Evolutionary conservation across 148 eudicot genomes (phyloP).

Genomic region (Rhododendron williamsianum): DNA sequence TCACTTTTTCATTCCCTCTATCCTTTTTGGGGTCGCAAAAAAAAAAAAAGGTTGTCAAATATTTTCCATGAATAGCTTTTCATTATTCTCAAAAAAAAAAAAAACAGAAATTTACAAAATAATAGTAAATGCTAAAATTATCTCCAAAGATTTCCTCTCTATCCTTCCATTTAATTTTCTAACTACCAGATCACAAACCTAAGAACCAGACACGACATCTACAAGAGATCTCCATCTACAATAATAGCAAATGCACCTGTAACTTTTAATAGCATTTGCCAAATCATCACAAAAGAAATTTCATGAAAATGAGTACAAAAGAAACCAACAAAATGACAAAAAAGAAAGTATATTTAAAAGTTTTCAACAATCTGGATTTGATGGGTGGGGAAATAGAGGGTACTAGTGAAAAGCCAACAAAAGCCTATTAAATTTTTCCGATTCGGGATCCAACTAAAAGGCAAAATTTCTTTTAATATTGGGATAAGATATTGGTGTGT

Average conservation of each 20-base stretch:
- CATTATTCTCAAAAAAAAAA: neutral
- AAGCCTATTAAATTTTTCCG: neutral
- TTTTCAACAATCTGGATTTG: neutral
- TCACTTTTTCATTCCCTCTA: neutral
- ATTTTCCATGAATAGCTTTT: neutral
- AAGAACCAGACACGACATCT: neutral
- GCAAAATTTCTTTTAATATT: neutral
- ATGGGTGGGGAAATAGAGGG: neutral
- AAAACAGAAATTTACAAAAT: neutral
- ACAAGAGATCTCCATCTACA: neutral
- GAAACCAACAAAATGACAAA: neutral
- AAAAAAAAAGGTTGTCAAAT: neutral
- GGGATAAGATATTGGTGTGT: conserved; percentile 5
- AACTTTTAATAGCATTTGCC: neutral
- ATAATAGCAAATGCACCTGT: neutral
- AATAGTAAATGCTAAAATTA: too few relatives aligned
- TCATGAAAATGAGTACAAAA: neutral
- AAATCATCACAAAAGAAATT: neutral
- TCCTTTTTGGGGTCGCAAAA: too few relatives aligned
- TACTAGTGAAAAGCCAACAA: neutral
- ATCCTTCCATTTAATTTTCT: neutral
- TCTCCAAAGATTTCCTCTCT: neutral
- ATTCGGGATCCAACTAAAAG: neutral
- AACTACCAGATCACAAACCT: neutral
- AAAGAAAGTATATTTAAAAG: neutral